phyloP scores from a whole-genome alignment of 2,329 filamentous ascomycete species.

The Talaromyces sp. region DNA sequence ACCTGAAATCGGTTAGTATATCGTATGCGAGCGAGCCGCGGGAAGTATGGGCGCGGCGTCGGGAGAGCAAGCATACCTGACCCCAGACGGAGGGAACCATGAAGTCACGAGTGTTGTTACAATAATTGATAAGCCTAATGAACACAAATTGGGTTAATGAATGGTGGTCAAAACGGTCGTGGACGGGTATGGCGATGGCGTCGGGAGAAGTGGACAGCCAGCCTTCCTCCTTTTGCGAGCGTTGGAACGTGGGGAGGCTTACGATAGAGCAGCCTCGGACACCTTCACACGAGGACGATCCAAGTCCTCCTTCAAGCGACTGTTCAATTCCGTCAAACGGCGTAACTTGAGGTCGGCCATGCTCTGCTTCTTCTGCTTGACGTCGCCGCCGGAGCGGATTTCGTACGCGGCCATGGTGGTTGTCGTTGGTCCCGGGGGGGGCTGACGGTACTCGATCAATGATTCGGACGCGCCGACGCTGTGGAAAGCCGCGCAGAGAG shows the following conservation, averaged over 20 bases:
- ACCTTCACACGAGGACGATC: conserved; percentile 94
- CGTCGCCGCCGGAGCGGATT: conserved; percentile 59
- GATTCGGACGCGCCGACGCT: conserved; percentile 3
- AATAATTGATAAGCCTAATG: conserved; percentile 89
- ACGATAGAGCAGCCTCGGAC: conserved; percentile 87
- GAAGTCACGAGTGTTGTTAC: conserved; percentile 95
- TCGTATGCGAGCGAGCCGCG: not conserved
- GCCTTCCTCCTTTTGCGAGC: not conserved
- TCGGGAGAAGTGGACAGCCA: conserved; percentile 5
- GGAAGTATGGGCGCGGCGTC: not conserved
- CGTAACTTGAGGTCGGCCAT: conserved; percentile 98
- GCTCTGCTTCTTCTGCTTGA: conserved; percentile 93
- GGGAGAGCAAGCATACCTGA: conserved; percentile 45
- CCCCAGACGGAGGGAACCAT: conserved; percentile 99
- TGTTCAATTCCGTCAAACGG: conserved; percentile 93
- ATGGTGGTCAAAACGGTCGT: not conserved
- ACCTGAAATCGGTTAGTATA: conserved; percentile 47
- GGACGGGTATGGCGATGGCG: conserved; percentile 2
- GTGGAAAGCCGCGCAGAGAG: not conserved
- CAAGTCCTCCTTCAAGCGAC: conserved; percentile 88
- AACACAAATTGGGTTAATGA: conserved; percentile 3
- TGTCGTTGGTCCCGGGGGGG: conserved; percentile 2
- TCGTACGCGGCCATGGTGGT: conserved; percentile 60
- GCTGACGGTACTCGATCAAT: not conserved
- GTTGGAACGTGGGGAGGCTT: conserved; percentile 30